A percentile compares a stretch with the other conserved stretches of the same genome.
phyloP scores from a whole-genome alignment of 768 basidiomycete genomes.

The Pulveroboletus sp. region DNA sequence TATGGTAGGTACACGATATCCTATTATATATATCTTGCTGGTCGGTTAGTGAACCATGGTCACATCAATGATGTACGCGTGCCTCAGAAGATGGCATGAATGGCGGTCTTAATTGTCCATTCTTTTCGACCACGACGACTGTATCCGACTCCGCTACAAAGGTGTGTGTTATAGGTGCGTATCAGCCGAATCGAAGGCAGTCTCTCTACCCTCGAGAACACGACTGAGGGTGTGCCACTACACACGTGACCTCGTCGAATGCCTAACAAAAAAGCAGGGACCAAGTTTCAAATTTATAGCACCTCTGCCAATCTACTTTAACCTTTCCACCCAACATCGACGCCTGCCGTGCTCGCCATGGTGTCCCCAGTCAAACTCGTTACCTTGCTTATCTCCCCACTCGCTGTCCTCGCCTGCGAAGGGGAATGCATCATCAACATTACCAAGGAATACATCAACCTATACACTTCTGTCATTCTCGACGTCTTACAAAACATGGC shows the following conservation, averaged over 20 bases:
- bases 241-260: slow-evolving; percentile 17
- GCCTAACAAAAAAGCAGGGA: not conserved
- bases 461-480: slow-evolving; percentile 44
- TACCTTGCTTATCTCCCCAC: slow-evolving; percentile 29
- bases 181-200: no score
- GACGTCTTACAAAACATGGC: slow-evolving; percentile 41
- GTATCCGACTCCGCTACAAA: not conserved
- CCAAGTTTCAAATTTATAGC: not conserved
- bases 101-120: not conserved
- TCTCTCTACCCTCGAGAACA: not conserved
- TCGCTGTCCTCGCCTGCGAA: slow-evolving; percentile 56
- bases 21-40: not conserved
- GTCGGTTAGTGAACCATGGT: not conserved
- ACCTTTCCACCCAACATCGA: slow-evolving; percentile 1
- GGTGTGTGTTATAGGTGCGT: not conserved
- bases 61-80: not conserved
- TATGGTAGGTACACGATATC: slow-evolving; percentile 1
- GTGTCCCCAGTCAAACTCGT: slow-evolving; percentile 17
- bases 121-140: not conserved
- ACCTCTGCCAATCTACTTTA: not conserved
- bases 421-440: slow-evolving; percentile 61
- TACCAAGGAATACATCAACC: slow-evolving; percentile 49
- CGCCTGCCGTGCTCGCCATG: slow-evolving; percentile 16
- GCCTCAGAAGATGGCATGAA: not conserved
- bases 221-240: slow-evolving; percentile 3